Evolutionary conservation across 495 filamentous ascomycete species (phyloP).

Genomic region (Aspergillus hancockii): DNA sequence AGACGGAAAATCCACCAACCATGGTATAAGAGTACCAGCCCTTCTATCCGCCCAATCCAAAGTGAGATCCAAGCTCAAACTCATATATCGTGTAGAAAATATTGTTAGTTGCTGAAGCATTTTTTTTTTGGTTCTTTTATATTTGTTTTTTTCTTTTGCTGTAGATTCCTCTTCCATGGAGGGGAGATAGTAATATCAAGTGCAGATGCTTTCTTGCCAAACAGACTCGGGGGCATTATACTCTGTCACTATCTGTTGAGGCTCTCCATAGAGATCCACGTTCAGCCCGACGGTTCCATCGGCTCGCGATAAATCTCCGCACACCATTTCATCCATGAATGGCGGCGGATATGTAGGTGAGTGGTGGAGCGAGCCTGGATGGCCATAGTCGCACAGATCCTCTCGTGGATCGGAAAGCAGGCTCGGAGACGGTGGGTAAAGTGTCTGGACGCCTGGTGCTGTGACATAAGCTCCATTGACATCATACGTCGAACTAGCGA

Average conservation of each 20-base stretch:
- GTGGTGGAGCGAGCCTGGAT: constrained; percentile 30
- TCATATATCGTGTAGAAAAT: background rate
- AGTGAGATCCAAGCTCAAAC: background rate
- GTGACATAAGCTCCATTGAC: constrained; percentile 35
- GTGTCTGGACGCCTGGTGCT: constrained; percentile 30
- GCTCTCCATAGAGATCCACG: constrained; percentile 36
- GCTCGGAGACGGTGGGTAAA: constrained; percentile 41
- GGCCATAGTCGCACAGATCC: constrained; percentile 32
- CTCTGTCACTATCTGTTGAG: constrained; percentile 32
- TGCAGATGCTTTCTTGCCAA: constrained; percentile 35
- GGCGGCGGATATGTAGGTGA: constrained; percentile 37
- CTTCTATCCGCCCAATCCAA: constrained; percentile 1
- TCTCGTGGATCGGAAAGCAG: constrained; percentile 39
- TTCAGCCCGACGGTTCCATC: constrained; percentile 33
- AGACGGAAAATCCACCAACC: background rate
- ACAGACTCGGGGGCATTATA: constrained; percentile 32
- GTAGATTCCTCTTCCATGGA: background rate
- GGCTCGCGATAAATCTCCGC: constrained; percentile 29
- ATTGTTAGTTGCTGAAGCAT: background rate
- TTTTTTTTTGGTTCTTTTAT: background rate
- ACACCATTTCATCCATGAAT: constrained; percentile 33
- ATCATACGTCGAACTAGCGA: constrained; percentile 41
- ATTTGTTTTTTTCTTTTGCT: background rate
- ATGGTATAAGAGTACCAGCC: background rate
- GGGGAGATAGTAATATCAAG: background rate